phyloP scores from a whole-genome alignment of 2,329 filamentous ascomycete species.

The Trichoderma koningiopsis region DNA sequence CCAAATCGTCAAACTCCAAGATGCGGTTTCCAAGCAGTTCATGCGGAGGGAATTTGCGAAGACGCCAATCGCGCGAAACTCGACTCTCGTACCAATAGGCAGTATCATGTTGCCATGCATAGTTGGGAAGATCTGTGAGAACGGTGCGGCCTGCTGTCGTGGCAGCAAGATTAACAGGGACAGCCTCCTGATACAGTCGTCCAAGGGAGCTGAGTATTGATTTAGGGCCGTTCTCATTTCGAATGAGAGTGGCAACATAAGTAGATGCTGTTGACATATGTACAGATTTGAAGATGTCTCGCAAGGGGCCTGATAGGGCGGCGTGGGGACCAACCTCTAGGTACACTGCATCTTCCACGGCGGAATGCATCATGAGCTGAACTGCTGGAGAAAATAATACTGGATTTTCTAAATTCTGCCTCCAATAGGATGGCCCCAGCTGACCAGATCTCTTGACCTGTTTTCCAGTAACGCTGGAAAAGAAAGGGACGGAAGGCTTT shows the following conservation, averaged over 20 bases:
- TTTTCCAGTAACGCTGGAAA: constrained; percentile 27
- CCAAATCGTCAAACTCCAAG: constrained; percentile 35
- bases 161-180: constrained; percentile 25
- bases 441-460: background rate
- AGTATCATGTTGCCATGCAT: constrained; percentile 33
- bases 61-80: constrained; percentile 32
- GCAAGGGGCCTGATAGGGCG: constrained; percentile 33
- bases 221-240: constrained; percentile 24
- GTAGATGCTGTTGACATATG: constrained; percentile 11
- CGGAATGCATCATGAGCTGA: constrained; percentile 21
- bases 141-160: constrained; percentile 27
- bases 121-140: constrained; percentile 40
- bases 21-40: constrained; percentile 37
- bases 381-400: constrained; percentile 27
- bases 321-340: constrained; percentile 35
- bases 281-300: constrained; percentile 29
- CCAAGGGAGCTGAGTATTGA: constrained; percentile 29
- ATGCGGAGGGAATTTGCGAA: constrained; percentile 32
- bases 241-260: constrained; percentile 30
- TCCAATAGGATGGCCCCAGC: constrained; percentile 26
- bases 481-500: constrained; percentile 44
- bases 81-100: constrained; percentile 32
- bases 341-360: constrained; percentile 17
- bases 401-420: constrained; percentile 25
- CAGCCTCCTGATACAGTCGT: constrained; percentile 26